A percentile compares a stretch with the other conserved stretches of the same genome.
phyloP scores from a whole-genome alignment of 148 eudicot genomes.

The Silene latifolia region DNA sequence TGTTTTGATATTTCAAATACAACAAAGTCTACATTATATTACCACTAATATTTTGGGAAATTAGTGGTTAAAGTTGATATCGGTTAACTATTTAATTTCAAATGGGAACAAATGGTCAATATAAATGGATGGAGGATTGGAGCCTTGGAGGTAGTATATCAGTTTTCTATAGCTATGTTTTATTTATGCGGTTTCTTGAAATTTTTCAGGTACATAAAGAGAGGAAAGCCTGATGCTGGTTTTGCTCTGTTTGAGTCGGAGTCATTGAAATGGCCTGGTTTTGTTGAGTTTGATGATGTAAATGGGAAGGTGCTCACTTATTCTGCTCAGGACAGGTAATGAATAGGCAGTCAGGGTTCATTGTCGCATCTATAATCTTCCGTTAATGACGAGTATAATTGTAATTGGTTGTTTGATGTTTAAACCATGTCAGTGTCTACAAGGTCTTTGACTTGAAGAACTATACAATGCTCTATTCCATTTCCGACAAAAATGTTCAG shows the following conservation, averaged over 20 bases:
- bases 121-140: too few relatives aligned
- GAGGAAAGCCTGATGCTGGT: constrained; percentile 96
- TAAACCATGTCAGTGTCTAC: constrained; percentile 48
- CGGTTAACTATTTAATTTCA: not conserved
- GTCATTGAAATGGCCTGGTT: constrained; percentile 97
- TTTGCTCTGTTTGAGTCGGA: constrained; percentile 94
- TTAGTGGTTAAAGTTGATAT: too few relatives aligned
- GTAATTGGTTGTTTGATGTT: not conserved
- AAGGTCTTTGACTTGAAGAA: constrained; percentile 92
- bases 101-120: too few relatives aligned
- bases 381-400: not conserved
- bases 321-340: constrained; percentile 81
- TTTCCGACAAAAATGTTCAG: constrained; percentile 89
- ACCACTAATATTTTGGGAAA: not conserved
- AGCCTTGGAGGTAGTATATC: not conserved
- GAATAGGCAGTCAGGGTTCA: not conserved
- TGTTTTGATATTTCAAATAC: not conserved
- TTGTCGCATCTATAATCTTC: not conserved
- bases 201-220: constrained; percentile 64
- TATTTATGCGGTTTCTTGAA: constrained; percentile 3
- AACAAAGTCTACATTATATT: not conserved
- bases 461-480: constrained; percentile 88
- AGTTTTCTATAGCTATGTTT: constrained; percentile 1
- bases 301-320: constrained; percentile 89
- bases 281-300: constrained; percentile 98